A percentile compares a stretch with the other conserved stretches of the same genome.
These are phyloP conservation scores for Carallia brachiata DNA, from an alignment of 345 rosid species.

Conservation along the genomic window DNA sequence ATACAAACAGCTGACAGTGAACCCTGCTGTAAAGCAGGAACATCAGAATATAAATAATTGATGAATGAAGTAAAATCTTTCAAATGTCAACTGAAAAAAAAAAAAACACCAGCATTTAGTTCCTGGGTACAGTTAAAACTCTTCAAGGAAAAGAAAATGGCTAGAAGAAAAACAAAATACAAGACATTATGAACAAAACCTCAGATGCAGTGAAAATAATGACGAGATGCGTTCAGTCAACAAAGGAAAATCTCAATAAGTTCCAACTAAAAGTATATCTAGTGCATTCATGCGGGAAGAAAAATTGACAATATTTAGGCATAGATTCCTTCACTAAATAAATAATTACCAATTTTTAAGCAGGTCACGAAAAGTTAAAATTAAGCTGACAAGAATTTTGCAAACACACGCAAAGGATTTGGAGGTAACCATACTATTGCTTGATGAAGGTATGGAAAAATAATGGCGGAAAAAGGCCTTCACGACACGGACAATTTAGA, in stretches of 20 bases:
- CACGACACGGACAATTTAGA: too few relatives aligned
- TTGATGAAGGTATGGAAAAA: too few relatives aligned
- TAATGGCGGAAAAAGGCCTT: too few relatives aligned
- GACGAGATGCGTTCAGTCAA: background rate
- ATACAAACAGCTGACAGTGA: background rate
- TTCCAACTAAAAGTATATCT: too few relatives aligned
- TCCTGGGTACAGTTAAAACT: too few relatives aligned
- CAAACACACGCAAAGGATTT: background rate
- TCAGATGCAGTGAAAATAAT: background rate
- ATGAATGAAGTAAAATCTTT: too few relatives aligned
- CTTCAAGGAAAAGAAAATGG: too few relatives aligned
- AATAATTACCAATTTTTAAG: too few relatives aligned
- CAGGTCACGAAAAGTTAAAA: background rate
- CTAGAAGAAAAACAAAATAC: background rate
- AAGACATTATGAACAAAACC: background rate
- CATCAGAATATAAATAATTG: too few relatives aligned
- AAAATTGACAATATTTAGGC: background rate
- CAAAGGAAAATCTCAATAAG: background rate
- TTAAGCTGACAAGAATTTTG: background rate
- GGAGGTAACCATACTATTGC: background rate
- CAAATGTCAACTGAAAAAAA: too few relatives aligned
- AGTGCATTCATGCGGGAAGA: background rate
- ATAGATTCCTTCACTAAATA: background rate
- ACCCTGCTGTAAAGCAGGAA: background rate
- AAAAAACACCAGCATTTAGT: too few relatives aligned